phyloP scores from a whole-genome alignment of 2,329 filamentous ascomycete genomes.

The Phaeosphaeriaceae sp. region DNA sequence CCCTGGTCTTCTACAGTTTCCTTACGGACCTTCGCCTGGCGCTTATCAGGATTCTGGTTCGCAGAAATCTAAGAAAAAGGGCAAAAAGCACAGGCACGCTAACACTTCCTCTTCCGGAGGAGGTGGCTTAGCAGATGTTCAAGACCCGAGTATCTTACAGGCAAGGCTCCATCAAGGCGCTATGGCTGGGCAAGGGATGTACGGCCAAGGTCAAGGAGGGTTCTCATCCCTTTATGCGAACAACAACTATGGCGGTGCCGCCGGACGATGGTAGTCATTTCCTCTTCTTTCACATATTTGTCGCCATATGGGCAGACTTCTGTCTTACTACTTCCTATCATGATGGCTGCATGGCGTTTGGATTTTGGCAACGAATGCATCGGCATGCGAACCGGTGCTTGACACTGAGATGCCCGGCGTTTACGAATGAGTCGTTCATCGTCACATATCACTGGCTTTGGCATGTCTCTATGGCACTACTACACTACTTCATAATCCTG shows the following conservation, averaged over 20 bases:
- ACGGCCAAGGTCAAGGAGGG: constrained; percentile 90
- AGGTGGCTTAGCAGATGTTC: constrained; percentile 99
- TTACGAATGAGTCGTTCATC: constrained; percentile 41
- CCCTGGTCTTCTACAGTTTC: constrained; percentile 88
- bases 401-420: constrained; percentile 49
- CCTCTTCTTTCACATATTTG: constrained; percentile 41
- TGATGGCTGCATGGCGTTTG: constrained; percentile 50
- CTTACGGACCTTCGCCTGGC: constrained; percentile 87
- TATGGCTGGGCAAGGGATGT: constrained; percentile 83
- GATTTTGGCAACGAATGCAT: constrained; percentile 48
- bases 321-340: constrained; percentile 43
- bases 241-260: constrained; percentile 57
- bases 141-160: constrained; percentile 99
- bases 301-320: constrained; percentile 32
- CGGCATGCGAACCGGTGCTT: constrained; percentile 43
- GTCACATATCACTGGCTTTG: constrained; percentile 38
- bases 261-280: constrained; percentile 48
- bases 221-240: constrained; percentile 84
- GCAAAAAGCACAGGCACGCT: constrained; percentile 99
- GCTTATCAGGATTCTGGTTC: constrained; percentile 86
- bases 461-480: constrained; percentile 43
- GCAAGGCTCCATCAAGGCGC: constrained; percentile 93
- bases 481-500: constrained; percentile 37
- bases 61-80: constrained; percentile 99
- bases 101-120: constrained; percentile 99